Base-by-base conservation (phyloP, 2,329 filamentous ascomycete species). In the Helicocarpus griseus region DNA sequence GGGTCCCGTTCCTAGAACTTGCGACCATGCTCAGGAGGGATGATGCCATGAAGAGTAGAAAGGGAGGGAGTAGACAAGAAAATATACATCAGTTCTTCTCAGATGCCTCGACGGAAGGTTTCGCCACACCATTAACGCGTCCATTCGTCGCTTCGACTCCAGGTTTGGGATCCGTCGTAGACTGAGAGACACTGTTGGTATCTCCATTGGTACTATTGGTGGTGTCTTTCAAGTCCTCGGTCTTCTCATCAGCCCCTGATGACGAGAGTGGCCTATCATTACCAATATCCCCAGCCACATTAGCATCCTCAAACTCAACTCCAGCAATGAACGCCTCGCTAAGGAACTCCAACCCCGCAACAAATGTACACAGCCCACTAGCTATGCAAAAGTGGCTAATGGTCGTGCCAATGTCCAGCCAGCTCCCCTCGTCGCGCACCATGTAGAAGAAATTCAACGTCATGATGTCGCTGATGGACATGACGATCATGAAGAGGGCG, bases 361-460 rank as follows among this genome's bases (percentile, higher is more conserved):
- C 89, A 71, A 98, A 98, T 7, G 95, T 83, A 59, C 89, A 93
- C 41, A 97, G 65, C 60, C 88, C 68, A 68, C 89, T 96, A 17
- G 89, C 91, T 71, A 98, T 97, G 55, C 83, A 82, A 69, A 97
- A 98, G 67, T 97, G 90, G 63, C 82, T 95, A 58, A 98, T 98
- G 3, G 89, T 96, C 26, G 89, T 95, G 29, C 93, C 93, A 65
- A 98, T 98, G 65, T 98, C 93, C 54, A 98, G 72, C 93, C 93
- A 98, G 21, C 86, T 93, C 0, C 93, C 93, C 66, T 98, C 93
- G 60, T 98, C 93, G 62, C 86, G 87, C 43, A 98, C 93, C 61
- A 95, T 88, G 82, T 88, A 98, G 72, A 98, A 98, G 74, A 98
- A 98, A 62, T 93, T 88, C 49, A 98, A 76, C 3, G 93, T 97